phyloP scores from a whole-genome alignment of 768 basidiomycete genomes.

The Agaricus blazei region DNA sequence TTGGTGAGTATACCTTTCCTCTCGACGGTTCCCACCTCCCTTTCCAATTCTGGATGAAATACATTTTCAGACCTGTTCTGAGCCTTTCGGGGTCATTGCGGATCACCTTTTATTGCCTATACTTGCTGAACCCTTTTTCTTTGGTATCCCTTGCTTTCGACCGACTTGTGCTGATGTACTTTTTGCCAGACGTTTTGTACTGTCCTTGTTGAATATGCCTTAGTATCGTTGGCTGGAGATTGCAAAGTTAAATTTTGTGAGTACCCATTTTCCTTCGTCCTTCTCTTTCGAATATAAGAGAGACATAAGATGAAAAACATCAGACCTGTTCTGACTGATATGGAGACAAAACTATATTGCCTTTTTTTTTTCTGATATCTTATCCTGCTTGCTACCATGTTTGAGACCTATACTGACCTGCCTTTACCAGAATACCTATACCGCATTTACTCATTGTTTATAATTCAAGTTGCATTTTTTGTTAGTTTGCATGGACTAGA shows the following conservation, averaged over 20 bases:
- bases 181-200: neutral
- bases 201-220: neutral
- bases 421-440: neutral
- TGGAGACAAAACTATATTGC: constrained; percentile 8
- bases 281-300: neutral
- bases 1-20: constrained; percentile 28
- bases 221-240: neutral
- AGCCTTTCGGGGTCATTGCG: constrained; percentile 36
- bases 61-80: constrained; percentile 66
- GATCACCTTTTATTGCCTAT: constrained; percentile 53
- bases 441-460: no score
- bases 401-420: neutral
- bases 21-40: neutral
- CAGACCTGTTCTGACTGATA: constrained; percentile 9
- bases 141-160: neutral
- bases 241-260: constrained; percentile 2
- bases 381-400: neutral
- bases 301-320: neutral
- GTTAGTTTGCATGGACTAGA: no score
- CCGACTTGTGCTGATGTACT: neutral
- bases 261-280: neutral
- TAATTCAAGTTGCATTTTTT: no score
- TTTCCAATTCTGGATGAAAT: constrained; percentile 36
- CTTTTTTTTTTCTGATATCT: constrained; percentile 5
- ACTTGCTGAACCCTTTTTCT: constrained; percentile 26